Evolutionary conservation across 768 basidiomycete species (phyloP).

Genomic region (Butyriboletus loyo): DNA sequence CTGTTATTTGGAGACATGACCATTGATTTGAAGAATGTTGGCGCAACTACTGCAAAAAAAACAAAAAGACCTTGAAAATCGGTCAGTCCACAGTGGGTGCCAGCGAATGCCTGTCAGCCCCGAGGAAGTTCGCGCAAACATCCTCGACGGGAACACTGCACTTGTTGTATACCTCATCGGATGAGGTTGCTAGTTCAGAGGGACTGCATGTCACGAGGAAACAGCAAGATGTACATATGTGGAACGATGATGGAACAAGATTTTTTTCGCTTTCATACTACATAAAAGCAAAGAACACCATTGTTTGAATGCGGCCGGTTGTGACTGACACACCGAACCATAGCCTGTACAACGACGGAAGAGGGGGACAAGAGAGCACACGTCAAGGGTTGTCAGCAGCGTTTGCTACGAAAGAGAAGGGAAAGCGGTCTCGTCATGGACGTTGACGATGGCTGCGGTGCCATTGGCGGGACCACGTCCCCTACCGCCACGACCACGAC

Average conservation of each 20-base stretch:
- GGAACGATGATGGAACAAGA: not conserved
- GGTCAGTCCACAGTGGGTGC: not conserved
- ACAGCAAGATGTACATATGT: too few relatives aligned
- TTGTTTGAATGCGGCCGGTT: constrained; percentile 9
- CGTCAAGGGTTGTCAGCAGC: constrained; percentile 4
- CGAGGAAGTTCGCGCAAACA: constrained; percentile 28
- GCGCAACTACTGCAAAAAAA: constrained; percentile 2
- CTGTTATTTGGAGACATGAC: not conserved
- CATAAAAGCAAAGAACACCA: constrained; percentile 5
- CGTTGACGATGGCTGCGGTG: constrained; percentile 48
- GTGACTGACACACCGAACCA: constrained; percentile 9
- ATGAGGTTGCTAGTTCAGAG: too few relatives aligned
- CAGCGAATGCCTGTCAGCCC: constrained; percentile 16
- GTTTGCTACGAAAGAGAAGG: constrained; percentile 67
- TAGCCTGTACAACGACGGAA: constrained; percentile 9
- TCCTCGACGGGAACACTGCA: not conserved
- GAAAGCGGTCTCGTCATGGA: constrained; percentile 85
- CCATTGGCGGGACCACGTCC: constrained; percentile 45
- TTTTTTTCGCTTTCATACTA: constrained; percentile 17
- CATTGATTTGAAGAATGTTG: constrained; percentile 5
- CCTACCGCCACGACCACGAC: constrained; percentile 41
- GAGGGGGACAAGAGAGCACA: constrained; percentile 2
- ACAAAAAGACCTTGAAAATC: not conserved
- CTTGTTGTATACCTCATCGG: not conserved
- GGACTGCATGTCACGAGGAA: too few relatives aligned